Conservation (phyloP, 352 stramenopile genomes). For the Blastocystis sp. region DNA sequence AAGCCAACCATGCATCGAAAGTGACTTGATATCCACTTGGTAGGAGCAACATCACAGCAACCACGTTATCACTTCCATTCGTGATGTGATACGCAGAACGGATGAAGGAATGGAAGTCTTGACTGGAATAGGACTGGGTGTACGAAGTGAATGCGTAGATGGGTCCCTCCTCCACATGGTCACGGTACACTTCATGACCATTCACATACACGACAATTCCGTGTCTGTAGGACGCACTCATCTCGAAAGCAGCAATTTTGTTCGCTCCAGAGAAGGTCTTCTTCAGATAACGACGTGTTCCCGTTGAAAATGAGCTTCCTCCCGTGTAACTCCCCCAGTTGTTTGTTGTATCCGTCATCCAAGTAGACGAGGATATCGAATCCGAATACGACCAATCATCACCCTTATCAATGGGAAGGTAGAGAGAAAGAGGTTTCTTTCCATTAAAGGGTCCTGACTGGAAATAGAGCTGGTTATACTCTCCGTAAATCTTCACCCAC, state of each 20-base stretch:
- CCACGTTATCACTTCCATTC: background rate
- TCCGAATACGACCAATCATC: background rate
- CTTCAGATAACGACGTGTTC: no score
- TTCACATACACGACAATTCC: background rate
- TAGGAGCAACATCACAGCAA: background rate
- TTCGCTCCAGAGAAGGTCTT: no score
- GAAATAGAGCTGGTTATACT: background rate
- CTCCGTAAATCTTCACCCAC: background rate
- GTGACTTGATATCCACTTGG: background rate
- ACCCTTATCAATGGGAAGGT: background rate
- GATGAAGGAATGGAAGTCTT: background rate
- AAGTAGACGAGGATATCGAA: background rate
- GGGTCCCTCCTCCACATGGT: background rate
- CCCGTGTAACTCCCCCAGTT: background rate
- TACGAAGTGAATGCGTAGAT: background rate
- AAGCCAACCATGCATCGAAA: background rate
- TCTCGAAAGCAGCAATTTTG: no score
- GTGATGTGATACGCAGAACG: background rate
- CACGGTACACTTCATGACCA: background rate
- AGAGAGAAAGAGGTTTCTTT: background rate
- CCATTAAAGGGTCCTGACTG: background rate
- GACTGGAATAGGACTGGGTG: background rate
- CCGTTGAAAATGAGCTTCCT: no score
- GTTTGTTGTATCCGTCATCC: background rate
- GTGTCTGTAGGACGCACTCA: no score